phyloP scores from a whole-genome alignment of 768 basidiomycete genomes.

The Nidula microcarpa region DNA sequence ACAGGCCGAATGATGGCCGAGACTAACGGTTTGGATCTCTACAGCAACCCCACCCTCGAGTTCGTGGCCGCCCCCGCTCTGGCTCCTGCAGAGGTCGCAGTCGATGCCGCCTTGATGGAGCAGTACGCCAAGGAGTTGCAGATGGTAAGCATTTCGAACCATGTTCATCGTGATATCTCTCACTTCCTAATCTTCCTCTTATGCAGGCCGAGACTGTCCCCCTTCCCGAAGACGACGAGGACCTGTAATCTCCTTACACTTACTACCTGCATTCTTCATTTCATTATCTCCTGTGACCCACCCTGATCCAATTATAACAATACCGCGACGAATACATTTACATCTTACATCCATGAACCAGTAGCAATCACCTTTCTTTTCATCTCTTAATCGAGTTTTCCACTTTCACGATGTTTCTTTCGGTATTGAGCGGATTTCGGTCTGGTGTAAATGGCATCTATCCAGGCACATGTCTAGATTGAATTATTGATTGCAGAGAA shows the following conservation, averaged over 20 bases:
- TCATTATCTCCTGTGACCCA: conserved; percentile 16
- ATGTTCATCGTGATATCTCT: not conserved
- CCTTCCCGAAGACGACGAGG: conserved; percentile 97
- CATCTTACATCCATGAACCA: conserved; percentile 11
- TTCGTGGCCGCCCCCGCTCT: conserved; percentile 97
- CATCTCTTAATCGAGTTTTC: conserved; percentile 6
- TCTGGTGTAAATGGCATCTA: not conserved
- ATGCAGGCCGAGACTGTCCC: conserved; percentile 82
- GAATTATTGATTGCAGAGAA: not conserved
- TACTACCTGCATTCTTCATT: conserved; percentile 10
- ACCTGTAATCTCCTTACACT: conserved; percentile 43
- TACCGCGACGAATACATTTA: conserved; percentile 21
- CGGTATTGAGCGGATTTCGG: not conserved
- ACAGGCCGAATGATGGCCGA: no score
- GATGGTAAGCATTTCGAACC: conserved; percentile 36
- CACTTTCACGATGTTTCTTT: not conserved
- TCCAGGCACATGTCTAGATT: not conserved
- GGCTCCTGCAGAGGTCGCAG: conserved; percentile 86
- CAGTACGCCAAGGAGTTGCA: conserved; percentile 79
- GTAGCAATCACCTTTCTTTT: conserved; percentile 11
- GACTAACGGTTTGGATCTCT: not conserved
- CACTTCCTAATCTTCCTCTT: conserved; percentile 6
- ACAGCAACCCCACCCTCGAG: conserved; percentile 80
- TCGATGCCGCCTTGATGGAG: conserved; percentile 76
- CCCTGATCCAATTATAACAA: conserved; percentile 19